phyloP scores from a whole-genome alignment of 2,329 filamentous ascomycete species.

The Pseudogymnoascus sp. region DNA sequence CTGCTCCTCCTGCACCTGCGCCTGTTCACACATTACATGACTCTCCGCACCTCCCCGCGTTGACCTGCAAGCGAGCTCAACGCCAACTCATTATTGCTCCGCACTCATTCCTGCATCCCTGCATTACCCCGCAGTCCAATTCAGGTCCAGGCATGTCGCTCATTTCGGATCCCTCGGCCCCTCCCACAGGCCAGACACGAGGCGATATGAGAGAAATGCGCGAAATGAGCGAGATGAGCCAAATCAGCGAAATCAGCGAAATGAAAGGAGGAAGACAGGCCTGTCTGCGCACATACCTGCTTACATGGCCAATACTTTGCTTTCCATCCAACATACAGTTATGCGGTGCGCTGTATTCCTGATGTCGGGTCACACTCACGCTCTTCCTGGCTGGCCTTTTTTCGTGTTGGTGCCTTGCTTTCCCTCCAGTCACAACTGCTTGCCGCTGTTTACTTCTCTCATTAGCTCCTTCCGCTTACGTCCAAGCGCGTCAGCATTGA shows the following conservation, averaged over 20 bases:
- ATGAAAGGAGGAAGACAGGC: neutral
- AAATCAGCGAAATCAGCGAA: neutral
- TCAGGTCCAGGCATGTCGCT: neutral
- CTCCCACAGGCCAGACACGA: neutral
- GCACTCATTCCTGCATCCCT: neutral
- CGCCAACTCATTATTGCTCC: neutral
- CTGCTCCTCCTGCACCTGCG: too few relatives aligned
- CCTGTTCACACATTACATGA: neutral
- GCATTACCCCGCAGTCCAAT: constrained; percentile 5
- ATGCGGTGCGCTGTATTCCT: neutral
- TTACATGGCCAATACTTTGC: neutral
- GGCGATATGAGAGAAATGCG: neutral
- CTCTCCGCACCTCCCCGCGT: neutral
- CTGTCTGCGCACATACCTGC: neutral
- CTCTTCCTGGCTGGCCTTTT: too few relatives aligned
- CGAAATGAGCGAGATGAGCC: too few relatives aligned
- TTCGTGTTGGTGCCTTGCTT: neutral
- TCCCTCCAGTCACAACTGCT: neutral
- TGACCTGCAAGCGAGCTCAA: constrained; percentile 3
- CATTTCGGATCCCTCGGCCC: constrained; percentile 1
- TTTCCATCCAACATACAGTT: neutral
- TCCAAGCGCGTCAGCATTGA: neutral
- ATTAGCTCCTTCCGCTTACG: neutral
- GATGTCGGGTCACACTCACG: neutral
- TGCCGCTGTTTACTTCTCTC: neutral